phyloP scores from a whole-genome alignment of 1,139 yeast genomes.

The Hyphopichia wangnamkhiaoensis region DNA sequence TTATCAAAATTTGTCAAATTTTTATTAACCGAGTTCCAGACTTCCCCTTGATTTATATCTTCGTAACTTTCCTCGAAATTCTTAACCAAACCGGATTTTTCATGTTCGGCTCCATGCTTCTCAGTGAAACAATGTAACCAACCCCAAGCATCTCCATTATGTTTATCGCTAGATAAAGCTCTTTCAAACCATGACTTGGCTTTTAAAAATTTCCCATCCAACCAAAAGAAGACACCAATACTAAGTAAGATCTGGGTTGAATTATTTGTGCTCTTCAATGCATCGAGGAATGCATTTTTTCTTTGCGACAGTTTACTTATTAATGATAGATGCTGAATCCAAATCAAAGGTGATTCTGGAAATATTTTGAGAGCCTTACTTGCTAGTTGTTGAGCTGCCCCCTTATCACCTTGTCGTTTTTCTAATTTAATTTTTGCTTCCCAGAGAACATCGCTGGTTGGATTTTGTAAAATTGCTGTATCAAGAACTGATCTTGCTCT shows the following conservation, averaged over 20 bases:
- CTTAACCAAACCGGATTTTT: conserved; percentile 16
- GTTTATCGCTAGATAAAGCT: conserved; percentile 52
- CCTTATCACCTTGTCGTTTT: conserved; percentile 42
- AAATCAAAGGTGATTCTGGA: conserved; percentile 60
- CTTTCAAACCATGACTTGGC: conserved; percentile 79
- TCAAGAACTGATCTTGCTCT: conserved; percentile 77
- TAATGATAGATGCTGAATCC: conserved; percentile 60
- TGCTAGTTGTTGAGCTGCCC: conserved; percentile 57
- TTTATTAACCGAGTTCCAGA: conserved; percentile 56
- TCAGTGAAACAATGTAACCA: conserved; percentile 54
- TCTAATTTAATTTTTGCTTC: conserved; percentile 63
- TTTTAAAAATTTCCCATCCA: conserved; percentile 61
- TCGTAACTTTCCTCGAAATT: conserved; percentile 31
- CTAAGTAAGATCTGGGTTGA: conserved; percentile 58
- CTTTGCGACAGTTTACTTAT: conserved; percentile 57
- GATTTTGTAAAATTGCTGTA: conserved; percentile 57
- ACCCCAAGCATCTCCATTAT: conserved; percentile 77
- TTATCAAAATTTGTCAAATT: conserved; percentile 40
- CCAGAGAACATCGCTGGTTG: conserved; percentile 55
- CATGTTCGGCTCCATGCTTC: conserved; percentile 25
- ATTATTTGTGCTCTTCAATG: conserved; percentile 66
- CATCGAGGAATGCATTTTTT: conserved; percentile 69
- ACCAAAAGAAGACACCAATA: conserved; percentile 72
- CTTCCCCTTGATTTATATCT: conserved; percentile 58
- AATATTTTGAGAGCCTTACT: conserved; percentile 61